Conservation (phyloP, 805 yeast species). For the Barnettozyma botsteinii region DNA sequence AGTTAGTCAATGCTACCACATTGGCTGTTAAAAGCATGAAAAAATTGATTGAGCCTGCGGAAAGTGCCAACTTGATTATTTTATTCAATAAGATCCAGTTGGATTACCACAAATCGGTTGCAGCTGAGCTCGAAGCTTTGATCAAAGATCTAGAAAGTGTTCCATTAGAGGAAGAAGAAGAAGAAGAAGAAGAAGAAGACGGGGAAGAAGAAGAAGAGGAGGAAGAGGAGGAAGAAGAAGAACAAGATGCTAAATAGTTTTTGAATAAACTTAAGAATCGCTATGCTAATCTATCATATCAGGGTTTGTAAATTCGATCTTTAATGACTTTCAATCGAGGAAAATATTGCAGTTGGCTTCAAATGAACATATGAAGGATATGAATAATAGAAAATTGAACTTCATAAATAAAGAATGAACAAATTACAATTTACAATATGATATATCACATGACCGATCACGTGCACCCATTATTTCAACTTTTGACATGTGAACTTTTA, state of each 20-base stretch:
- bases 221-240: constrained; percentile 2
- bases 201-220: constrained; percentile 15
- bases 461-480: no score
- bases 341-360: no score
- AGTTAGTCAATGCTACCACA: constrained; percentile 71
- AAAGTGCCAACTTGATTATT: constrained; percentile 56
- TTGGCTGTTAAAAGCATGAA: constrained; percentile 77
- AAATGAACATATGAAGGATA: no score
- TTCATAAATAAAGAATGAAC: no score
- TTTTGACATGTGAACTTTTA: constrained; percentile 2
- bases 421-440: no score
- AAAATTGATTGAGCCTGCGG: constrained; percentile 60
- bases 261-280: no score
- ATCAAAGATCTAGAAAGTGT: constrained; percentile 40
- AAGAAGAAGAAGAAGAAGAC: constrained; percentile 28
- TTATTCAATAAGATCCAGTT: constrained; percentile 66
- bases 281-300: no score
- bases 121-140: constrained; percentile 39
- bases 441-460: neutral
- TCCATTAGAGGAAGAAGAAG: constrained; percentile 40
- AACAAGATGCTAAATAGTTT: no score
- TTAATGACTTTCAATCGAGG: no score
- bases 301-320: no score
- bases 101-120: constrained; percentile 53
- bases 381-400: no score